Evolutionary conservation across 2,329 filamentous ascomycete genomes (phyloP).

Genomic region (Tolypocladium capitatum): DNA sequence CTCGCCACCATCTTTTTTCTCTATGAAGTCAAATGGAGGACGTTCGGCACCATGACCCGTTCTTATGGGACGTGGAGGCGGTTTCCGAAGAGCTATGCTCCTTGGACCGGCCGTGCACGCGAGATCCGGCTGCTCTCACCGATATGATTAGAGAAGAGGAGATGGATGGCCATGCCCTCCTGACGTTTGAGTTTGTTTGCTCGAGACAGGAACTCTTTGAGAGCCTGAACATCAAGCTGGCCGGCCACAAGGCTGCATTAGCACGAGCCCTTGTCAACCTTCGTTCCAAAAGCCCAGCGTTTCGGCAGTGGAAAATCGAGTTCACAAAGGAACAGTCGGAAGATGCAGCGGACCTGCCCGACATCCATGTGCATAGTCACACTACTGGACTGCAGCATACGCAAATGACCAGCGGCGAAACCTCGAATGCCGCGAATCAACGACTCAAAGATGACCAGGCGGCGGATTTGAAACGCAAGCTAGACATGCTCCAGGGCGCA

Average conservation of each 20-base stretch:
- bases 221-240: conserved; percentile 42
- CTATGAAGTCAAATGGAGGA: conserved; percentile 13
- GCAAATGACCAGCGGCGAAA: background rate
- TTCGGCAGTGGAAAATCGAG: conserved; percentile 18
- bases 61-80: conserved; percentile 55
- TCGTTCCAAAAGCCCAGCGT: conserved; percentile 35
- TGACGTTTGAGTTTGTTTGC: conserved; percentile 41
- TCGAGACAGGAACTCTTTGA: conserved; percentile 34
- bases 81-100: conserved; percentile 55
- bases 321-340: background rate
- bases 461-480: background rate
- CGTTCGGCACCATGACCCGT: conserved; percentile 45
- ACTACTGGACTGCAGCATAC: background rate
- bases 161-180: conserved; percentile 50
- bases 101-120: conserved; percentile 33
- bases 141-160: conserved; percentile 44
- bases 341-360: background rate
- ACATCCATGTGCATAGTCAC: background rate
- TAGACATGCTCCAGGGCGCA: background rate
- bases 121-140: conserved; percentile 37
- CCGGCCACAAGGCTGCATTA: conserved; percentile 46
- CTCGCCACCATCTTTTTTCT: background rate
- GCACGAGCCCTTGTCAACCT: conserved; percentile 44
- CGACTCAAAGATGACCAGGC: background rate
- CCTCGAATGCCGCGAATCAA: background rate